Conservation (phyloP, 352 stramenopile genomes). For the Phytophthora rubi region DNA sequence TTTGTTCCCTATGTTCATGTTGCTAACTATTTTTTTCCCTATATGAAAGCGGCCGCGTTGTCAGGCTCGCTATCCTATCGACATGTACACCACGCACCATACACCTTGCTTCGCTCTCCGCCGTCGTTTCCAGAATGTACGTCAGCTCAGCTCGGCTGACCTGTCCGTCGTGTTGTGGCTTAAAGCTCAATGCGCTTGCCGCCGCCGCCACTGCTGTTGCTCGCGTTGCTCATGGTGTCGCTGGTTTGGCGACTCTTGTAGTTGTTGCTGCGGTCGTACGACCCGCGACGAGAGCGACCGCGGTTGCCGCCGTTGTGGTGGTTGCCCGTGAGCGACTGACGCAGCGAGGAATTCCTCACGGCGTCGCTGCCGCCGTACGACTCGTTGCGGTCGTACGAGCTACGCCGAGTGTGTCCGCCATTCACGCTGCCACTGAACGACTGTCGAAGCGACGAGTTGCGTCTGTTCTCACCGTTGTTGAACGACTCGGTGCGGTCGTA, state of each 20-base stretch:
- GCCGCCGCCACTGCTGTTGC: conserved; percentile 52
- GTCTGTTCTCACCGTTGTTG: conserved; percentile 42
- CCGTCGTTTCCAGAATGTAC: conserved; percentile 26
- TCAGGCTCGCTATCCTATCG: conserved; percentile 20
- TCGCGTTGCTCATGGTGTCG: conserved; percentile 63
- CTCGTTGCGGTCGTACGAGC: conserved; percentile 63
- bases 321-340: conserved; percentile 44
- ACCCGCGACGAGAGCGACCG: conserved; percentile 62
- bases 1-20: conserved; percentile 36
- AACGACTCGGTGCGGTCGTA: conserved; percentile 57
- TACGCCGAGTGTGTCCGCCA: conserved; percentile 40
- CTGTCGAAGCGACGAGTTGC: conserved; percentile 41
- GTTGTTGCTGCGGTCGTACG: conserved; percentile 61
- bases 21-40: conserved; percentile 39
- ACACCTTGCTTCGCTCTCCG: conserved; percentile 33
- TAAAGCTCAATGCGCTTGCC: conserved; percentile 83
- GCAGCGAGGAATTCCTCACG: conserved; percentile 44
- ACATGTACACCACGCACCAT: conserved; percentile 42
- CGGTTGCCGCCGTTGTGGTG: conserved; percentile 47
- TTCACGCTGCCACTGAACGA: conserved; percentile 43
- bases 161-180: conserved; percentile 31
- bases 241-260: conserved; percentile 47
- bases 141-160: conserved; percentile 32
- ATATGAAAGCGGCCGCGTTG: conserved; percentile 22
- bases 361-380: conserved; percentile 34